Conservation (phyloP, 1,139 yeast genomes). For the Saccharomyces hybrid region DNA sequence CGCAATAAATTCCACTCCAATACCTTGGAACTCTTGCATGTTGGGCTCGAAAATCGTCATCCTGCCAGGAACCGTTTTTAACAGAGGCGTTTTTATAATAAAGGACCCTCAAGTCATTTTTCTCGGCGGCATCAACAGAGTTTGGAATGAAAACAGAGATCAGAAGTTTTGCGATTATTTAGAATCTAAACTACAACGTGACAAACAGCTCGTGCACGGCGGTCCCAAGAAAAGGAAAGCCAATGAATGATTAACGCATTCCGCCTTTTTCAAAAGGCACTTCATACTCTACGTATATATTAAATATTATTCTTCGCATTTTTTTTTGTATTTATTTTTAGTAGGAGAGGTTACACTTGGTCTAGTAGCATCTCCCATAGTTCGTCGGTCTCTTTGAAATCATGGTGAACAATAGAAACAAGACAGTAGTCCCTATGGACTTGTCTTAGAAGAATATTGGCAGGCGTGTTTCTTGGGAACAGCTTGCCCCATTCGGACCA, state of each 20-base stretch:
- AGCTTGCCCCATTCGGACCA: constrained; percentile 91
- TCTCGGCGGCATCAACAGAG: constrained; percentile 25
- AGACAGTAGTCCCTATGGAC: constrained; percentile 60
- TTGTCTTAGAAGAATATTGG: constrained; percentile 53
- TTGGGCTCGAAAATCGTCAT: constrained; percentile 29
- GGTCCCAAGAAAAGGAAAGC: constrained; percentile 14
- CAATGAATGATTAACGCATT: constrained; percentile 3
- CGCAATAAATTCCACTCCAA: constrained; percentile 31
- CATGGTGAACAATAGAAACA: constrained; percentile 81
- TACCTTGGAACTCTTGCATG: constrained; percentile 23
- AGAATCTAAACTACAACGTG: constrained; percentile 20
- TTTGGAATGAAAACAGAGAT: constrained; percentile 29
- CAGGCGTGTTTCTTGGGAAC: constrained; percentile 40
- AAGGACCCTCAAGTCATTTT: constrained; percentile 17
- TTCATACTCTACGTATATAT: neutral
- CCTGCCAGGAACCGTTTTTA: constrained; percentile 20
- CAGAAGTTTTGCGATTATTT: constrained; percentile 23
- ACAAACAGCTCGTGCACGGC: constrained; percentile 6
- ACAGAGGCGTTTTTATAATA: constrained; percentile 26
- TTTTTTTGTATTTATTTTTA: neutral
- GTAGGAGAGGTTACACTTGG: constrained; percentile 5
- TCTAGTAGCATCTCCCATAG: constrained; percentile 59
- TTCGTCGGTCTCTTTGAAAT: constrained; percentile 63
- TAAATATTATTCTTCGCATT: neutral
- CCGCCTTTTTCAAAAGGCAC: neutral